These are phyloP conservation scores for Phytophthora capsici DNA, from an alignment of 352 stramenopile species.

Conservation along the genomic window DNA sequence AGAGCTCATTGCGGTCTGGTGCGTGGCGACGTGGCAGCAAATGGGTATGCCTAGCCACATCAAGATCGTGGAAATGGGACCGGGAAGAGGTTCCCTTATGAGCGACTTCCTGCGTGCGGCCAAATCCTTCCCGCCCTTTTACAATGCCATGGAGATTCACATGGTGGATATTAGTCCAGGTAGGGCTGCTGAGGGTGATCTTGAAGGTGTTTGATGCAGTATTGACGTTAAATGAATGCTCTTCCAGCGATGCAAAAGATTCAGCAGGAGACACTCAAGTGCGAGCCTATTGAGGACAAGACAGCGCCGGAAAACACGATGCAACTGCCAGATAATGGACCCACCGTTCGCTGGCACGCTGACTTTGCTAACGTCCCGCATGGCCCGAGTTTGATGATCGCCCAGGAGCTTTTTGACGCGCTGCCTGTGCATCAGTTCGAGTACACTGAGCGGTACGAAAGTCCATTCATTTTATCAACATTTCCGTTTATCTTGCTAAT, in stretches of 20 bases:
- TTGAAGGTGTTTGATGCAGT: neutral
- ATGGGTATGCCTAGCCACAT: conserved; percentile 78
- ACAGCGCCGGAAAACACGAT: conserved; percentile 48
- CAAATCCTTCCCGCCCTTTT: conserved; percentile 90
- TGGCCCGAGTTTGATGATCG: conserved; percentile 88
- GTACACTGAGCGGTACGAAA: conserved; percentile 84
- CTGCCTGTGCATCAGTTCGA: conserved; percentile 96
- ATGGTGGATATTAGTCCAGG: conserved; percentile 92
- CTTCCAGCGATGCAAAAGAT: conserved; percentile 79
- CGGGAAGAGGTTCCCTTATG: conserved; percentile 94
- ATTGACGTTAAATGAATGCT: conserved; percentile 9
- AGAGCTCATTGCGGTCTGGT: conserved; percentile 93
- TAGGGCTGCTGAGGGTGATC: conserved; percentile 12
- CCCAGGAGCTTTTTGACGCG: conserved; percentile 96
- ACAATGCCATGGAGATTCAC: conserved; percentile 85
- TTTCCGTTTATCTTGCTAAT: too few species aligned
- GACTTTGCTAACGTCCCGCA: conserved; percentile 82
- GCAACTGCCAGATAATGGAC: conserved; percentile 54
- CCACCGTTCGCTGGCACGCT: conserved; percentile 86
- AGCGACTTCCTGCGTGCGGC: conserved; percentile 92
- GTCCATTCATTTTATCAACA: neutral
- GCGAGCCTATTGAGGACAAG: conserved; percentile 44
- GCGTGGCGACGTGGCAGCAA: conserved; percentile 91
- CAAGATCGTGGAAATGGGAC: conserved; percentile 92
- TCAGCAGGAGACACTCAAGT: conserved; percentile 88